phyloP scores from a whole-genome alignment of 2,329 filamentous ascomycete species.

The Neonectria faginata region DNA sequence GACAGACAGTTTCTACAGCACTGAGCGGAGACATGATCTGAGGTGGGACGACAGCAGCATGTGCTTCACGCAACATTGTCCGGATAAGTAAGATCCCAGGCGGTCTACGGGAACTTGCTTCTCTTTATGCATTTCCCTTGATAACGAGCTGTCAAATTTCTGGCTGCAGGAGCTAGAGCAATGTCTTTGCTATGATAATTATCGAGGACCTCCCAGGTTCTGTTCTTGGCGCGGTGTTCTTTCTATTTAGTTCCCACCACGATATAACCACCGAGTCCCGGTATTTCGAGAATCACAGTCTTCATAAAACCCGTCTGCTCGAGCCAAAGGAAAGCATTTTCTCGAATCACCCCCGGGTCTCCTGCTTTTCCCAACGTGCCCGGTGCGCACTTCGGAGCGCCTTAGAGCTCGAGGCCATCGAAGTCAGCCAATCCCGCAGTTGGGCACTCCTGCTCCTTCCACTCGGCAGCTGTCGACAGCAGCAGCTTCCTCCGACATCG shows the following conservation, averaged over 20 bases:
- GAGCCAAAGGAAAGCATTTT: neutral
- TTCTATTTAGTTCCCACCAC: neutral
- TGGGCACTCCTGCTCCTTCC: slow-evolving; percentile 20
- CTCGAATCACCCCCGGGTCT: neutral
- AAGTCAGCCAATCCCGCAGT: slow-evolving; percentile 2
- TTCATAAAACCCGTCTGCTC: neutral
- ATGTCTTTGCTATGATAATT: neutral
- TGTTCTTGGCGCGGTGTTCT: neutral
- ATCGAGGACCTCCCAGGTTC: too few species aligned
- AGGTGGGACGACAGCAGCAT: slow-evolving; percentile 36
- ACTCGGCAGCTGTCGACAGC: slow-evolving; percentile 18
- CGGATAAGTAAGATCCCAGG: slow-evolving; percentile 12
- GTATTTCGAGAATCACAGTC: neutral
- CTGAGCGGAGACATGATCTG: slow-evolving; percentile 20
- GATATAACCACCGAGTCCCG: neutral
- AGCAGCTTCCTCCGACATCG: slow-evolving; percentile 16
- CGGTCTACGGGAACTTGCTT: neutral
- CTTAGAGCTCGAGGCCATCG: neutral
- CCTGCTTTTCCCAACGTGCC: too few species aligned
- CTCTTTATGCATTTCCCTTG: neutral
- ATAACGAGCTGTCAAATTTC: neutral
- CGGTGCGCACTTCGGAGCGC: neutral
- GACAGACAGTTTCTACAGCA: slow-evolving; percentile 21
- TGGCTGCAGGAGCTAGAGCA: neutral
- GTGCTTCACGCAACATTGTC: slow-evolving; percentile 21